Evolutionary conservation across 805 yeast species (phyloP).

Genomic region (Tetrapisispora namnaoensis): DNA sequence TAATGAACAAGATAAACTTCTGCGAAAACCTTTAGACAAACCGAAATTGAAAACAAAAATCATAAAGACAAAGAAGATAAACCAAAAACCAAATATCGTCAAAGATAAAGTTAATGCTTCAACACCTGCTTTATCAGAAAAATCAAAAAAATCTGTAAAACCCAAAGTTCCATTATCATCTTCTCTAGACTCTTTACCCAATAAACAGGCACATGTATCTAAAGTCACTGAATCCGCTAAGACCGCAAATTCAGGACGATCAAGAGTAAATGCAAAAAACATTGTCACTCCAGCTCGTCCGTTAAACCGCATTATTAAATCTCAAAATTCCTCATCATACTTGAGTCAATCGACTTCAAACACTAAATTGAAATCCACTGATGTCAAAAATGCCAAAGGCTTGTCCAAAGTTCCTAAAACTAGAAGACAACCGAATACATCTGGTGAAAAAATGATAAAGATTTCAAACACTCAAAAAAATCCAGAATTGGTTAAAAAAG

Average conservation of each 20-base stretch:
- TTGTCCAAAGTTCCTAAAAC: not conserved
- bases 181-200: not conserved
- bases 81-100: not conserved
- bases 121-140: slow-evolving; percentile 10
- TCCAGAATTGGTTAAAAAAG: not conserved
- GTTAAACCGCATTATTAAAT: not conserved
- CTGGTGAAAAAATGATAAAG: not conserved
- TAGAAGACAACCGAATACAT: not conserved
- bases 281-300: not conserved
- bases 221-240: not conserved
- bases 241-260: not conserved
- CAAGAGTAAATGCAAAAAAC: not conserved
- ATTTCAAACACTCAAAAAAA: not conserved
- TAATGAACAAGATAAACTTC: not conserved
- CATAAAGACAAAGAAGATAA: not conserved
- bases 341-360: not conserved
- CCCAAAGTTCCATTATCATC: slow-evolving; percentile 2
- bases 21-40: not conserved
- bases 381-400: not conserved
- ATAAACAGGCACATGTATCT: not conserved
- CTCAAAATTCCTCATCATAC: slow-evolving; percentile 4
- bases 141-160: not conserved
- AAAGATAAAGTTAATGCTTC: slow-evolving; percentile 12
- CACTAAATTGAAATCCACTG: not conserved
- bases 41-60: not conserved